These are phyloP conservation scores for Corymbia maculata DNA, from an alignment of 345 rosid genomes.

Conservation along the genomic window DNA sequence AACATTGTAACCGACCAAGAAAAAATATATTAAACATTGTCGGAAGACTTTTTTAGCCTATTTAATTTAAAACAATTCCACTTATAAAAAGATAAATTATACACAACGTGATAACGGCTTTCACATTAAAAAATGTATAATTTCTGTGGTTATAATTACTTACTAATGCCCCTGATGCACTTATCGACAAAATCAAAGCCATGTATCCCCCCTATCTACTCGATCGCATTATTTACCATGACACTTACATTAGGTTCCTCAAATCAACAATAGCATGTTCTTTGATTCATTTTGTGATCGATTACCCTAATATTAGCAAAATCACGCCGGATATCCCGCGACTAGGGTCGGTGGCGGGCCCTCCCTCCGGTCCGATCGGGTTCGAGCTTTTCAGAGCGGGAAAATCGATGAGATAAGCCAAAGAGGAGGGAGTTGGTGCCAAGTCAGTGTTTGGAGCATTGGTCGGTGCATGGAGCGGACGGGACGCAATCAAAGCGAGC, in stretches of 20 bases:
- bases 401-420: background rate
- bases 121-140: background rate
- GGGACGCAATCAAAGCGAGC: background rate
- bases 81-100: background rate
- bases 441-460: background rate
- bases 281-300: background rate
- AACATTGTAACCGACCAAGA: too few species aligned
- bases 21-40: background rate
- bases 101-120: background rate
- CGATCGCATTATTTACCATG: background rate
- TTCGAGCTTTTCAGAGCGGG: background rate
- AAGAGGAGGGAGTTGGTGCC: background rate
- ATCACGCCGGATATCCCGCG: background rate
- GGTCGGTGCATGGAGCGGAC: background rate
- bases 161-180: background rate
- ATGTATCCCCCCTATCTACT: background rate
- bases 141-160: background rate
- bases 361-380: background rate
- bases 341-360: background rate
- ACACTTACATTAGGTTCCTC: background rate
- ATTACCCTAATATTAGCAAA: too few species aligned
- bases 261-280: background rate
- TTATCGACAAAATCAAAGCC: background rate
- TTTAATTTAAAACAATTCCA: background rate
- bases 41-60: background rate